phyloP scores from a whole-genome alignment of 1,284 basidiomycete genomes.

The Moesziomyces globuligerus region DNA sequence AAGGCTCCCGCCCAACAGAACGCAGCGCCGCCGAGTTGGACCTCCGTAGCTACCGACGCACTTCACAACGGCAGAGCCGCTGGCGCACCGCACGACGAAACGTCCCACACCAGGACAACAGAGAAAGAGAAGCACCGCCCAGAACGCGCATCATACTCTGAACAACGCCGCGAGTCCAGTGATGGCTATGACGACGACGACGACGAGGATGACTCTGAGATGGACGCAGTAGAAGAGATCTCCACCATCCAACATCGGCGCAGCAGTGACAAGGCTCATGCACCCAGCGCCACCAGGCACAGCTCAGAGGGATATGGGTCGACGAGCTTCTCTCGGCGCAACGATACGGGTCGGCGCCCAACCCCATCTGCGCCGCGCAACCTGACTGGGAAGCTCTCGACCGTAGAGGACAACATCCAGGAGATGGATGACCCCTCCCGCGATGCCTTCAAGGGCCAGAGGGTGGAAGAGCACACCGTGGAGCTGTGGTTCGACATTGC shows the following conservation, averaged over 20 bases:
- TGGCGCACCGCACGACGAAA: slow-evolving; percentile 5
- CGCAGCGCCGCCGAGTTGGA: slow-evolving; percentile 17
- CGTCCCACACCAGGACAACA: slow-evolving; percentile 17
- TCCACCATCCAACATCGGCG: slow-evolving; percentile 12
- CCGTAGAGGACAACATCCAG: slow-evolving; percentile 35
- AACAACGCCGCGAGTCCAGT: neutral
- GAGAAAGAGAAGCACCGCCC: slow-evolving; percentile 6
- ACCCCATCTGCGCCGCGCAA: slow-evolving; percentile 10
- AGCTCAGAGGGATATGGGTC: slow-evolving; percentile 21
- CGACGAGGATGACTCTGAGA: slow-evolving; percentile 6
- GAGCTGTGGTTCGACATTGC: slow-evolving; percentile 50
- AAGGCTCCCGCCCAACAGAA: slow-evolving; percentile 6
- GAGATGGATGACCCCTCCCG: slow-evolving; percentile 36
- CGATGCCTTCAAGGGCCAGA: slow-evolving; percentile 30
- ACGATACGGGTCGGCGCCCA: neutral
- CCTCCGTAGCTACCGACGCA: slow-evolving; percentile 22
- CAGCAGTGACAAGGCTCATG: neutral
- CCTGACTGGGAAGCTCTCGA: slow-evolving; percentile 33
- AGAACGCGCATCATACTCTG: neutral
- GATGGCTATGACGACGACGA: slow-evolving; percentile 7
- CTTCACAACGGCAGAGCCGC: slow-evolving; percentile 7
- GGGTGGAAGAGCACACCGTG: slow-evolving; percentile 30
- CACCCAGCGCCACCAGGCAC: neutral
- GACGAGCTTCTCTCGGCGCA: slow-evolving; percentile 23
- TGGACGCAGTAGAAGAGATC: slow-evolving; percentile 23